A percentile compares a stretch with the other conserved stretches of the same genome.
phyloP scores from a whole-genome alignment of 805 yeast genomes.

The Metschnikowia continentalis region DNA sequence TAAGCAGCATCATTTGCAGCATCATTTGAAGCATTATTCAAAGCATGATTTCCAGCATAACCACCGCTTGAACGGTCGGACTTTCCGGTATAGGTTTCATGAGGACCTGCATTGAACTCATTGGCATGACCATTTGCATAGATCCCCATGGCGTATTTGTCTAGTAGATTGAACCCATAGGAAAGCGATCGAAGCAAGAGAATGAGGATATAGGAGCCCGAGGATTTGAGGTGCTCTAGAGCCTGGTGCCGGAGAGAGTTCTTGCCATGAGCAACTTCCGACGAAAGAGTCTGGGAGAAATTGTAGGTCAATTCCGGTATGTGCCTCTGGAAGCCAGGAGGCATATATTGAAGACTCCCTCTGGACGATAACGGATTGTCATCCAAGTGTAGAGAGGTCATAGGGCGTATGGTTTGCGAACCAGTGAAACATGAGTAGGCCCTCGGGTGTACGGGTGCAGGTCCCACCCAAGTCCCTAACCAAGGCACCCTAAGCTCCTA shows the following conservation, averaged over 20 bases:
- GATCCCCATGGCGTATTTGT: background rate
- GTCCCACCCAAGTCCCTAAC: too few relatives aligned
- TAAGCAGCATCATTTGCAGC: background rate
- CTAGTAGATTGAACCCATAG: background rate
- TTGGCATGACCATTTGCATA: background rate
- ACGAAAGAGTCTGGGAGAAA: background rate
- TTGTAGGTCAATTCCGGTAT: background rate
- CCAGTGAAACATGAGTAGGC: background rate
- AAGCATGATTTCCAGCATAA: too few relatives aligned
- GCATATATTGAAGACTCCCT: slow-evolving; percentile 6
- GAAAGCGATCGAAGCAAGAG: background rate
- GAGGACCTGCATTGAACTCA: too few relatives aligned
- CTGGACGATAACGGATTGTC: slow-evolving; percentile 6
- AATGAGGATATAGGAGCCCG: background rate
- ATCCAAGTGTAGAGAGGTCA: background rate
- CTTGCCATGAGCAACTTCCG: background rate
- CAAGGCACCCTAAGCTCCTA: too few relatives aligned
- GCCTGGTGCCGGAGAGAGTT: background rate
- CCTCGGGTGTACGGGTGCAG: background rate
- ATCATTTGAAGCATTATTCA: background rate
- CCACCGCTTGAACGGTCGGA: background rate
- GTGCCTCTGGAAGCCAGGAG: slow-evolving; percentile 1
- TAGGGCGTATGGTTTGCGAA: background rate
- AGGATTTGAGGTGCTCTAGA: background rate
- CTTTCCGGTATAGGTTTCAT: background rate